Evolutionary conservation across 257 asterid species (phyloP).

Genomic region (Coffea canephora): DNA sequence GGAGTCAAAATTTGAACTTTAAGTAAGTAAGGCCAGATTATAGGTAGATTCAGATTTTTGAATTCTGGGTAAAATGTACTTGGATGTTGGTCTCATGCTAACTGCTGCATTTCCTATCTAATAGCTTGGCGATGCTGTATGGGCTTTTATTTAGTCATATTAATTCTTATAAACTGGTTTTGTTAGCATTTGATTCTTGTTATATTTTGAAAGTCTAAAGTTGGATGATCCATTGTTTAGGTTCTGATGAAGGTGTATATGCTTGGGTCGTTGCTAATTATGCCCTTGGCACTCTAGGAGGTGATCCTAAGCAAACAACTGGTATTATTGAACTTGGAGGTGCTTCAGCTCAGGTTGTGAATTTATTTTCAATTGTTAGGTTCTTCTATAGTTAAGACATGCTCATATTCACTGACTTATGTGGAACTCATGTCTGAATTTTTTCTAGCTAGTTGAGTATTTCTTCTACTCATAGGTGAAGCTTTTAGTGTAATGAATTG

Average conservation of each 20-base stretch:
- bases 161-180: not conserved
- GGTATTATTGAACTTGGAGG: conserved; percentile 99
- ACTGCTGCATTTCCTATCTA: not conserved
- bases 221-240: conserved; percentile 31
- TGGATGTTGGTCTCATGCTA: too few species aligned
- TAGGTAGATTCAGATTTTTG: not conserved
- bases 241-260: conserved; percentile 94
- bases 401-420: not conserved
- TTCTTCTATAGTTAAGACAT: conserved; percentile 9
- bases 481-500: not conserved
- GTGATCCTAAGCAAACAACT: conserved; percentile 77
- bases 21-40: not conserved
- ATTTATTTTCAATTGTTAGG: conserved; percentile 16
- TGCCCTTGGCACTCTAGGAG: conserved; percentile 94
- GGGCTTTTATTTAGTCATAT: not conserved
- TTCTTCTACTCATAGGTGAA: not conserved
- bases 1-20: not conserved
- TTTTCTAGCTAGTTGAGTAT: not conserved
- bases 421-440: not conserved
- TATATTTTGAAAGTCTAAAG: conserved; percentile 4
- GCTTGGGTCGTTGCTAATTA: conserved; percentile 99
- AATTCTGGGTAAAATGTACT: not conserved
- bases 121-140: not conserved
- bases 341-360: conserved; percentile 94
- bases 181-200: not conserved